phyloP scores from a whole-genome alignment of 2,329 filamentous ascomycete genomes.

The Pyrenophora seminiperda region DNA sequence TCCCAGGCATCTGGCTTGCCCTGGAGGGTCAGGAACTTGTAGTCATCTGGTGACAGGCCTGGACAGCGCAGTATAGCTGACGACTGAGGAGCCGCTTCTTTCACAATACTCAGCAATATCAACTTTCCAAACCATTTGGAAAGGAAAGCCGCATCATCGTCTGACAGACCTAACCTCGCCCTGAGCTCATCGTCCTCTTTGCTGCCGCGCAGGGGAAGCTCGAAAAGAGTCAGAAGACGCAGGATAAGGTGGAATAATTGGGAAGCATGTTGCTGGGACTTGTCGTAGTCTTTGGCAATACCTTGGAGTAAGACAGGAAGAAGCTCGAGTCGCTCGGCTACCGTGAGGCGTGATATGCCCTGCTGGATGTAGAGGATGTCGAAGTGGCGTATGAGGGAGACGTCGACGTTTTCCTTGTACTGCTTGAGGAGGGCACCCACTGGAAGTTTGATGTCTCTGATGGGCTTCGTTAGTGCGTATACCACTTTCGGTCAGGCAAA shows the following conservation, averaged over 20 bases:
- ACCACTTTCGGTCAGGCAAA: background rate
- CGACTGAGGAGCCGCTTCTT: slow-evolving; percentile 45
- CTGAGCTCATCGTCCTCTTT: slow-evolving; percentile 76
- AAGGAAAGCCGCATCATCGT: slow-evolving; percentile 75
- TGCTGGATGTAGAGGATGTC: slow-evolving; percentile 90
- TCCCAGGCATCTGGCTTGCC: slow-evolving; percentile 74
- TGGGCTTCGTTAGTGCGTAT: slow-evolving; percentile 15
- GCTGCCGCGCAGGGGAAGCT: slow-evolving; percentile 75
- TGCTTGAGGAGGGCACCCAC: slow-evolving; percentile 85
- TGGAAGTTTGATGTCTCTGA: slow-evolving; percentile 71
- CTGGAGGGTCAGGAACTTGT: slow-evolving; percentile 69
- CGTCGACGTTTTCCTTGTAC: slow-evolving; percentile 75
- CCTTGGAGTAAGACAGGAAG: slow-evolving; percentile 72
- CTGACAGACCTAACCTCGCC: slow-evolving; percentile 67
- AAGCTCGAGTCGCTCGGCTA: slow-evolving; percentile 69
- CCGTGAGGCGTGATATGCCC: slow-evolving; percentile 68
- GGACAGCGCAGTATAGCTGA: slow-evolving; percentile 54
- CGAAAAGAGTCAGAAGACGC: slow-evolving; percentile 72
- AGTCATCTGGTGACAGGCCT: slow-evolving; percentile 68
- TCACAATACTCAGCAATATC: slow-evolving; percentile 64
- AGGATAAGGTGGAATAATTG: slow-evolving; percentile 83
- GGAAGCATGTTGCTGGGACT: slow-evolving; percentile 61
- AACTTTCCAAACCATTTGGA: slow-evolving; percentile 78
- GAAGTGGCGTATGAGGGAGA: slow-evolving; percentile 80
- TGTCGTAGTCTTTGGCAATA: slow-evolving; percentile 64